Conservation (phyloP, 139 green algal genomes). For the Auxenochlorella protothecoides region DNA sequence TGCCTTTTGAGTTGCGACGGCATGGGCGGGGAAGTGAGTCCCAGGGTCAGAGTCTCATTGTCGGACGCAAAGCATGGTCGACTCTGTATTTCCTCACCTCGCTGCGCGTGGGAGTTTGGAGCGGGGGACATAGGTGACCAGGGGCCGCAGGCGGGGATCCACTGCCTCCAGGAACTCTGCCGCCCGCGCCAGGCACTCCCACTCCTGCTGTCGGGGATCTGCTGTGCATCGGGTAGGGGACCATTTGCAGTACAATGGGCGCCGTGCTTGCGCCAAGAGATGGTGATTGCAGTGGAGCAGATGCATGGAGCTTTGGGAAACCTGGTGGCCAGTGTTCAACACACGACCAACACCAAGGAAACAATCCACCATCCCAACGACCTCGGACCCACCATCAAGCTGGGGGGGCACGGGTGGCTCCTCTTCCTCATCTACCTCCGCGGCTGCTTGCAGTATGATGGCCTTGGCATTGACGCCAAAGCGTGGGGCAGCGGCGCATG, state of each 20-base stretch:
- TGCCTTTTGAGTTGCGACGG: background rate
- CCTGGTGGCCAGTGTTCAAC: too few relatives aligned
- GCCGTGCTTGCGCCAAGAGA: background rate
- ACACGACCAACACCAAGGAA: too few relatives aligned
- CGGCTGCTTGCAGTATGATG: background rate
- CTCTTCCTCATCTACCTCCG: background rate
- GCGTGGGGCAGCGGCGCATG: background rate
- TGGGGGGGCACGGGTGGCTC: background rate
- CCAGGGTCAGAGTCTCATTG: background rate
- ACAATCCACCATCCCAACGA: too few relatives aligned
- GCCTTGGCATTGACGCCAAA: slow-evolving; percentile 2
- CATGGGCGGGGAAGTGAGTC: background rate
- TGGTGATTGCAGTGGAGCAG: background rate
- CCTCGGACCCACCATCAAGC: too few relatives aligned
- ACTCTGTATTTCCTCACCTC: background rate
- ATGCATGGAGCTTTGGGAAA: background rate
- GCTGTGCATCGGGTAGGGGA: background rate
- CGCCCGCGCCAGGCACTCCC: too few relatives aligned
- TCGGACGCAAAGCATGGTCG: background rate
- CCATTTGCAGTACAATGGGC: background rate
- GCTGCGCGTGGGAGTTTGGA: background rate
- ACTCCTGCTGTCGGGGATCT: too few relatives aligned
- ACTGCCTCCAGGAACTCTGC: background rate
- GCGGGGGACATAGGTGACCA: background rate
- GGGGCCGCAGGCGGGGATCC: background rate